phyloP scores from a whole-genome alignment of 2,329 filamentous ascomycete species.

The Fusarium sp. region DNA sequence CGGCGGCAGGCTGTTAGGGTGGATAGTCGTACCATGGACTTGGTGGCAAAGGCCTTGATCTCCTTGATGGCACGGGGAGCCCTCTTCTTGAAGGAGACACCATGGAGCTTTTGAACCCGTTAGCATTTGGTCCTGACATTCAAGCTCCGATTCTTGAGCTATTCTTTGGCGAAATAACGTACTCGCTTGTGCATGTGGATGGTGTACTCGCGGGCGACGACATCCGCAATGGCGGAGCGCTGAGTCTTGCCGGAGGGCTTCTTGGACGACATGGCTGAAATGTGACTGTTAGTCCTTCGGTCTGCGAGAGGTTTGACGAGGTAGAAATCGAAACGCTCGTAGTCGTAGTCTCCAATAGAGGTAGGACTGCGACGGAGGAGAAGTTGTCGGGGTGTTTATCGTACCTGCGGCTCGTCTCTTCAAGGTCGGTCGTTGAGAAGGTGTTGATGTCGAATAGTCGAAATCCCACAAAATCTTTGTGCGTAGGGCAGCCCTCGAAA shows the following conservation, averaged over 20 bases:
- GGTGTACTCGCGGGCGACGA: conserved; percentile 99
- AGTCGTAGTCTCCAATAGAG: conserved; percentile 40
- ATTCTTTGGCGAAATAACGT: conserved; percentile 47
- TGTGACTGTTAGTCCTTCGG: conserved; percentile 49
- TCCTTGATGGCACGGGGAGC: conserved; percentile 99
- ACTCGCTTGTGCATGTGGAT: conserved; percentile 99
- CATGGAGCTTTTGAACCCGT: conserved; percentile 80
- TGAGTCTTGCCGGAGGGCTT: conserved; percentile 61
- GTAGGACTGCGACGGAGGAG: conserved; percentile 39
- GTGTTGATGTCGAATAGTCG: conserved; percentile 55
- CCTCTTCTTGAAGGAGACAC: conserved; percentile 99
- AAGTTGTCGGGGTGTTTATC: conserved; percentile 48
- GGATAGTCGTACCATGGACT: conserved; percentile 88
- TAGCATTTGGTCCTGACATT: conserved; percentile 30
- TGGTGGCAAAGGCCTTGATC: conserved; percentile 93
- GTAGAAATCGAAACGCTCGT: conserved; percentile 39
- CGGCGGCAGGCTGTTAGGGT: conserved; percentile 18
- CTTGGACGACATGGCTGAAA: conserved; percentile 62
- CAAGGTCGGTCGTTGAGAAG: conserved; percentile 57
- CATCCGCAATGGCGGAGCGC: conserved; percentile 98
- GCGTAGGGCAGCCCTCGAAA: conserved; percentile 59
- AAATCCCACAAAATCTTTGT: conserved; percentile 61
- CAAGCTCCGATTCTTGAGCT: conserved; percentile 31
- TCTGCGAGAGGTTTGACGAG: conserved; percentile 29
- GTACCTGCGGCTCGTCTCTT: conserved; percentile 62